Evolutionary conservation across 495 filamentous ascomycete species (phyloP).

Genomic region (Rhypophila decipiens): DNA sequence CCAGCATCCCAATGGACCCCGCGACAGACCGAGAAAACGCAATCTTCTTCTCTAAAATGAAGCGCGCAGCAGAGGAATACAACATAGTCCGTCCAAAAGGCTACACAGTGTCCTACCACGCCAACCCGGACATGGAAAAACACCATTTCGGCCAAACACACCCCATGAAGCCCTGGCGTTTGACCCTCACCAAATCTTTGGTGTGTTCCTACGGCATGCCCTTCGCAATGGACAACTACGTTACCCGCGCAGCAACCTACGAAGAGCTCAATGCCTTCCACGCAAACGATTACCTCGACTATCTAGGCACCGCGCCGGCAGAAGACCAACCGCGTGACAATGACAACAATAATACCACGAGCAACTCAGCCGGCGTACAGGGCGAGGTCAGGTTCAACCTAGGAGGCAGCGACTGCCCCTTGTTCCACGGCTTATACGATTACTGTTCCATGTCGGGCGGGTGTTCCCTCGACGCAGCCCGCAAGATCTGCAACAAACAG

Average conservation of each 20-base stretch:
- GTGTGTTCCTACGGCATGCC: constrained; percentile 93
- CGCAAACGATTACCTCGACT: constrained; percentile 81
- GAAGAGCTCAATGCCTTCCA: constrained; percentile 89
- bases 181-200: constrained; percentile 90
- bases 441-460: constrained; percentile 94
- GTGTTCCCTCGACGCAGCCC: constrained; percentile 82
- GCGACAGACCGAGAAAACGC: constrained; percentile 52
- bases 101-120: constrained; percentile 91
- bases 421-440: constrained; percentile 92
- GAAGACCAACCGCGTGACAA: constrained; percentile 44
- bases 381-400: constrained; percentile 71
- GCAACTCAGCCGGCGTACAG: too few relatives aligned
- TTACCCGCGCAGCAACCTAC: constrained; percentile 70
- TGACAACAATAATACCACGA: constrained; percentile 39
- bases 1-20: constrained; percentile 44
- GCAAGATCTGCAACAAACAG: constrained; percentile 77
- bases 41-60: constrained; percentile 57
- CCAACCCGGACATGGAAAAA: constrained; percentile 89
- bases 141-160: constrained; percentile 94
- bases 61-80: constrained; percentile 61
- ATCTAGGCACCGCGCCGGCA: constrained; percentile 54
- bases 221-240: constrained; percentile 89
- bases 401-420: constrained; percentile 84
- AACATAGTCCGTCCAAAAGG: constrained; percentile 72
- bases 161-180: constrained; percentile 98